Base-by-base conservation (phyloP, 257 asterid genomes). In the Fraxinus americana region DNA sequence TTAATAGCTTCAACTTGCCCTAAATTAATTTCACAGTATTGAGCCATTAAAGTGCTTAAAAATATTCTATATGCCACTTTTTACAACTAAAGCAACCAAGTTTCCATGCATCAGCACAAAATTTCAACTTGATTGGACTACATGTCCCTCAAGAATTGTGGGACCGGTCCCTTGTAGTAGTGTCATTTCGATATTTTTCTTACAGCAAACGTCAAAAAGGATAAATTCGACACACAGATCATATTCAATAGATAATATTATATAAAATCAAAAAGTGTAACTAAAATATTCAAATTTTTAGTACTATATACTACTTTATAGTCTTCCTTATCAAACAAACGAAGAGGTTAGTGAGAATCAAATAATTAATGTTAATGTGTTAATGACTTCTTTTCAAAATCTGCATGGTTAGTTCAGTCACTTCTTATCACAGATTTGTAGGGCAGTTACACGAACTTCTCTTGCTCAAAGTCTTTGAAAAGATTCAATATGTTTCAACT, bases 401-500 rank as follows among this genome's bases (percentile, higher is more conserved):
- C 72, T 73, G 81, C 72, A 69, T 80, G 50, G 38, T 77, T 83
- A 35, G 71, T 65, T 67, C 74, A 63, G 16, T 78, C 82, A 61
- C 36, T 77, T 67, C 77, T 84, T 78, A 75, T 57, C 54, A 23
- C 30, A 71, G 83, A 81, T 81, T 67, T 84, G 85, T 84, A 75
- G 83, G 87, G 73, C 80, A 80, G 61, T 48, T 27, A 54, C 65
- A 45, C 70, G 34, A 48, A 80, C 38, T 54, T 77, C 50, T 38
- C 74, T 78, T 21, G 75, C 72, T 77, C 52, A 75, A 84, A 84
- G 85, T 84, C 79, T 78, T 84, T 66, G 79, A 19, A 71, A 81
- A 75, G 85, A 84, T 81, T 80, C 85, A 84, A 38, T 74, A 78
- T 84, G 87, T 81, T 75, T 81, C 87, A 14, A 74, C 85, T 71